Evolutionary conservation across 1,284 basidiomycete genomes (phyloP), one percentile per base, ranked within the genome.

Genomic region (Porogramme epimiltina): DNA sequence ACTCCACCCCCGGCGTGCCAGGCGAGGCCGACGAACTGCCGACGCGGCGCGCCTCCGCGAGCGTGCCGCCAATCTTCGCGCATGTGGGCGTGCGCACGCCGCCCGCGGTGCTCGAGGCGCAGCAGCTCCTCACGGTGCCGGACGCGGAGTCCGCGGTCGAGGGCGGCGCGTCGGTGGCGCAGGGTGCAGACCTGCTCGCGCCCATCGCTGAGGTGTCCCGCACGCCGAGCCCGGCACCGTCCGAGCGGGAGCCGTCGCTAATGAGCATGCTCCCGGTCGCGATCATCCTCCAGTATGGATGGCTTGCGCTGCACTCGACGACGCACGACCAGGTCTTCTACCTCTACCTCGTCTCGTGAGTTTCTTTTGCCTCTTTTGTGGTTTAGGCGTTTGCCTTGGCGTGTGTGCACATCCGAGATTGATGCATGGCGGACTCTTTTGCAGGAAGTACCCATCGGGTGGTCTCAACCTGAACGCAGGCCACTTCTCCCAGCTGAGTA

Each of bases 311-410:
- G 49, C 89, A 92, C 65, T 81, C 81, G 34, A 92, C 90, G n/a
- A 90, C 88, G 3, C 90, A 92, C 62, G 89, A 92, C 71, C 90
- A 92, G 67, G 72, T 92, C 19, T 92, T 92, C 70, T 80, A 91
- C 69, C 86, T 87, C 2, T 92, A 92, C 68, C 81, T 91, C 28
- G 87, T 91, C 49, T 84, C 87, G 89, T 91, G 58, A 75, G 86
- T 78, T 3, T n/a, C 15, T 36, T 15, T 36, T 37, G 9, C 8
- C 9, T 5, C 16, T 37, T 37, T n/a, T 16, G 16, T 18, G 10
- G 34, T 31, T 31, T 31, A 37, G 34, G 5, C 28, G 28, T 13
- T 8, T 31, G 13, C 13, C 6, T 31, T 31, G 42, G 19, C 31
- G 10, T 31, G 0, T 18, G 18, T 24, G 13, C 26, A 11, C 16